These are phyloP conservation scores for Musa itinerans DNA, from an alignment of 176 grass and related monocot species.

Conservation along the genomic window DNA sequence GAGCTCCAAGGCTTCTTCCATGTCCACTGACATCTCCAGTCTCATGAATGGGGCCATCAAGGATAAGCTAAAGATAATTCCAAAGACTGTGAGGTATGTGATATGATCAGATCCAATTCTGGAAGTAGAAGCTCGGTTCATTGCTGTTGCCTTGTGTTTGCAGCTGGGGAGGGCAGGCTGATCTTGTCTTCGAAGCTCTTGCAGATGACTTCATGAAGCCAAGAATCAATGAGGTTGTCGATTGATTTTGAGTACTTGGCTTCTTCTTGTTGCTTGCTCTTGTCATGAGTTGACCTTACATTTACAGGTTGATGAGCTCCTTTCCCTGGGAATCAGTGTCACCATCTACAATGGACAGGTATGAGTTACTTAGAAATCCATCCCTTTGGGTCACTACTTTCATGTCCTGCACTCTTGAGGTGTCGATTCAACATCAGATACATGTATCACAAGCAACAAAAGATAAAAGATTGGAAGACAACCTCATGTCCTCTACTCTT, in stretches of 20 bases:
- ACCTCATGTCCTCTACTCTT: too few species aligned
- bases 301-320: slow-evolving; percentile 68
- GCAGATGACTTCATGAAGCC: slow-evolving; percentile 70
- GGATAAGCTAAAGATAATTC: slow-evolving; percentile 69
- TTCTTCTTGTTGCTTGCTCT: not conserved
- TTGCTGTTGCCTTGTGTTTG: slow-evolving; percentile 1
- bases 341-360: slow-evolving; percentile 86
- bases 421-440: too few species aligned
- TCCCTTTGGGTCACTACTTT: too few species aligned
- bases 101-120: not conserved
- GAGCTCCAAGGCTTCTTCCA: slow-evolving; percentile 29
- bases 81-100: slow-evolving; percentile 36
- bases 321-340: slow-evolving; percentile 55
- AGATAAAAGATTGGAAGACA: too few species aligned
- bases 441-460: too few species aligned
- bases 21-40: slow-evolving; percentile 10
- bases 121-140: not conserved
- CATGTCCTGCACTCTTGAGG: too few species aligned
- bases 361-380: not conserved
- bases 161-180: slow-evolving; percentile 59
- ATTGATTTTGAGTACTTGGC: not conserved
- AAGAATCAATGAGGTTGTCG: slow-evolving; percentile 46
- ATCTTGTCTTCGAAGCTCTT: slow-evolving; percentile 39
- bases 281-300: not conserved
- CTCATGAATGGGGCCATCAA: slow-evolving; percentile 66